Conservation (phyloP, 352 stramenopile genomes). For the Globisporangium heterothallicum region DNA sequence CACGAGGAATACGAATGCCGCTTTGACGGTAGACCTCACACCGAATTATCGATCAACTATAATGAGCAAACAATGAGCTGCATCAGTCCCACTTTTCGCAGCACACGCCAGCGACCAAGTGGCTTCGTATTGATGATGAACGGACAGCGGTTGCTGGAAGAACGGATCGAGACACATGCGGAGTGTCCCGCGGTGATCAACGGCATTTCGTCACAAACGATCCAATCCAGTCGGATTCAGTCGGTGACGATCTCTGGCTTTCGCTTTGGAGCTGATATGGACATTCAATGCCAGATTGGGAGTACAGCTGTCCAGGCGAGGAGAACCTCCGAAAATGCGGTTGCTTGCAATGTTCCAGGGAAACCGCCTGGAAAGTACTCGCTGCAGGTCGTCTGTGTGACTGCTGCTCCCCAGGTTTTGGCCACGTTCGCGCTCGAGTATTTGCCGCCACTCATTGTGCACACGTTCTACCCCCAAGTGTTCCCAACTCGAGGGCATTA, state of each 20-base stretch:
- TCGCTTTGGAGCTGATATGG: slow-evolving; percentile 23
- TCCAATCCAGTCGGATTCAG: slow-evolving; percentile 16
- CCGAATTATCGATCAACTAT: slow-evolving; percentile 1
- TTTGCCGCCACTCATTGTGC: slow-evolving; percentile 12
- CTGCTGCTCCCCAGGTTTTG: slow-evolving; percentile 1
- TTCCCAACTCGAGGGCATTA: slow-evolving; percentile 15
- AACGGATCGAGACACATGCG: slow-evolving; percentile 8
- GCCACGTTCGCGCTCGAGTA: slow-evolving; percentile 24
- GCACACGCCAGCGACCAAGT: slow-evolving; percentile 1
- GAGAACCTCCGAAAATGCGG: slow-evolving; percentile 18
- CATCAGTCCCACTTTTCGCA: background rate
- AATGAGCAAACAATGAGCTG: slow-evolving; percentile 2
- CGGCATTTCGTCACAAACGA: slow-evolving; percentile 4
- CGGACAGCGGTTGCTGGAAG: slow-evolving; percentile 11
- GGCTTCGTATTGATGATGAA: slow-evolving; percentile 14
- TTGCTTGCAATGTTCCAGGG: slow-evolving; percentile 22
- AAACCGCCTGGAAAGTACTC: slow-evolving; percentile 32
- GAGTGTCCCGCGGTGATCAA: slow-evolving; percentile 19
- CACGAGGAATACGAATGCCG: slow-evolving; percentile 21
- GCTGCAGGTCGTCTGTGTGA: slow-evolving; percentile 21
- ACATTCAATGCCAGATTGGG: slow-evolving; percentile 20
- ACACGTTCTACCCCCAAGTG: slow-evolving; percentile 13
- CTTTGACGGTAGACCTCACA: slow-evolving; percentile 15
- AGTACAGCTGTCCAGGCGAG: slow-evolving; percentile 5
- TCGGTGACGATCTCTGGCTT: slow-evolving; percentile 20